These are phyloP conservation scores for Trichosanthes truncata DNA, from an alignment of 306 rosid species.

Conservation along the genomic window DNA sequence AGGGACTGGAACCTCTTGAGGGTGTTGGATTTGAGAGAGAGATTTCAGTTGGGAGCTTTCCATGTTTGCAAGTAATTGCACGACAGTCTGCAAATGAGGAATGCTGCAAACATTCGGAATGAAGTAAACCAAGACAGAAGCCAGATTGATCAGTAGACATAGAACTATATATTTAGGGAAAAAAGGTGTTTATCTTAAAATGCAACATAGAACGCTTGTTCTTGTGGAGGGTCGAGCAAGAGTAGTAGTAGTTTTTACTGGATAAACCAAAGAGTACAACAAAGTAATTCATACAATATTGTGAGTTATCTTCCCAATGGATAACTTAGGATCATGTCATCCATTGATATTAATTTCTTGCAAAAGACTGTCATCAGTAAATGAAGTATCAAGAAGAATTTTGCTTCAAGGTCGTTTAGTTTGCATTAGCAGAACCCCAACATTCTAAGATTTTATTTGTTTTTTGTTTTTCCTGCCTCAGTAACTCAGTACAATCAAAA, in stretches of 20 bases:
- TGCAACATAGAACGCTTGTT: not conserved
- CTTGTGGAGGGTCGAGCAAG: not conserved
- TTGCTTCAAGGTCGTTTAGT: not conserved
- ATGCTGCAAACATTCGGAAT: slow-evolving; percentile 36
- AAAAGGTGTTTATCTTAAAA: not conserved
- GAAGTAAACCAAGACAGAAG: slow-evolving; percentile 15
- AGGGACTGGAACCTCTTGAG: slow-evolving; percentile 42
- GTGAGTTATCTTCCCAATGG: not conserved
- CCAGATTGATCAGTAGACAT: not conserved
- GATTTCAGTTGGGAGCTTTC: slow-evolving; percentile 68
- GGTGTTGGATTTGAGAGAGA: slow-evolving; percentile 28
- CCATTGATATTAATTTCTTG: not conserved
- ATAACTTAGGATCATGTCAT: not conserved
- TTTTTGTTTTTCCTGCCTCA: not conserved
- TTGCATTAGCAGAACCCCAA: not conserved
- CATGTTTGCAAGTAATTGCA: slow-evolving; percentile 73
- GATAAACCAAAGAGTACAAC: not conserved
- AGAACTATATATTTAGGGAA: not conserved
- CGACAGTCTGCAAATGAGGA: slow-evolving; percentile 62
- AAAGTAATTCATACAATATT: no score
- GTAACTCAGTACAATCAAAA: not conserved
- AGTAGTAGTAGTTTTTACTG: not conserved
- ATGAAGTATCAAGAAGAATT: not conserved
- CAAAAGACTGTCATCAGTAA: not conserved
- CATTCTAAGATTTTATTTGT: not conserved